These are phyloP conservation scores for Termitomyces sp. DNA, from an alignment of 768 basidiomycete genomes.

Conservation along the genomic window DNA sequence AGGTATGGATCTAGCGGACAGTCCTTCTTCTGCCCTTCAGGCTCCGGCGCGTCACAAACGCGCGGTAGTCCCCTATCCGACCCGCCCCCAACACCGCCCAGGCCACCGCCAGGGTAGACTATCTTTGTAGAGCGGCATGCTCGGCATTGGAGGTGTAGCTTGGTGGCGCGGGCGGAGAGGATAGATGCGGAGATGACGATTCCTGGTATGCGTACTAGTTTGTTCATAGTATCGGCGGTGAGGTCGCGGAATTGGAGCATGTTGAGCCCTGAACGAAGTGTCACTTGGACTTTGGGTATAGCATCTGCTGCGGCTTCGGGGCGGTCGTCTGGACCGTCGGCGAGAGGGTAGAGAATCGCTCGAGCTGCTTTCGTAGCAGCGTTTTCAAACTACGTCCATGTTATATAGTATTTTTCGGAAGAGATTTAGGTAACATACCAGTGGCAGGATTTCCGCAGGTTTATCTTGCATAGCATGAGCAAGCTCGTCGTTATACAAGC, in stretches of 20 bases:
- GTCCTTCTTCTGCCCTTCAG: constrained; percentile 86
- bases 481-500: constrained; percentile 90
- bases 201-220: constrained; percentile 93
- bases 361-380: constrained; percentile 85
- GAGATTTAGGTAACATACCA: constrained; percentile 49
- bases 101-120: constrained; percentile 71
- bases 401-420: background rate
- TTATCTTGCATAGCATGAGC: constrained; percentile 87
- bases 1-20: constrained; percentile 96
- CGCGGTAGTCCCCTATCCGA: constrained; percentile 84
- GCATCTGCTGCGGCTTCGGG: constrained; percentile 35
- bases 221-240: constrained; percentile 91
- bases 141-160: constrained; percentile 89
- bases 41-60: constrained; percentile 76
- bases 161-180: constrained; percentile 89
- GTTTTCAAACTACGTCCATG: constrained; percentile 74
- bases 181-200: constrained; percentile 98
- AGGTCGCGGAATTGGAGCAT: constrained; percentile 93
- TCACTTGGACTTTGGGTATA: constrained; percentile 76
- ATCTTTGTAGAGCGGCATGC: constrained; percentile 79
- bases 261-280: constrained; percentile 86
- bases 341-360: constrained; percentile 77
- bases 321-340: constrained; percentile 44
- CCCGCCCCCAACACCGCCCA: constrained; percentile 87
- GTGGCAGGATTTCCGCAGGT: constrained; percentile 84